Conservation (phyloP, 2,329 filamentous ascomycete genomes). For the Davidsoniella neocaledoniae region DNA sequence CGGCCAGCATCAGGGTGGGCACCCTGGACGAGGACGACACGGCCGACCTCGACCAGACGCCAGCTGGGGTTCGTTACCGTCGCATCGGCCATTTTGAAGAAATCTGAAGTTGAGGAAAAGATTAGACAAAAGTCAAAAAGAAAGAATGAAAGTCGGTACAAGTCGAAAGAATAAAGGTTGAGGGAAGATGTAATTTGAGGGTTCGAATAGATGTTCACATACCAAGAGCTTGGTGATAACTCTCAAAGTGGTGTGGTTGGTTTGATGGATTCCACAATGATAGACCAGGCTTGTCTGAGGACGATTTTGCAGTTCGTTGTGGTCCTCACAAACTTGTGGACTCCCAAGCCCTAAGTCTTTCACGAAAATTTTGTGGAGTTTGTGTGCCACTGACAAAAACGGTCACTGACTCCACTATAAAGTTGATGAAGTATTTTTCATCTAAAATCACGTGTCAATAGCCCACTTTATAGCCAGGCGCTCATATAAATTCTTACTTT, state of each 20-base stretch:
- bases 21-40: constrained; percentile 77
- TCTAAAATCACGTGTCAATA: too few relatives aligned
- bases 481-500: too few relatives aligned
- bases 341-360: constrained; percentile 11
- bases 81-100: constrained; percentile 59
- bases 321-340: constrained; percentile 11
- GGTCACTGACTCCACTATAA: too few relatives aligned
- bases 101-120: constrained; percentile 18
- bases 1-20: constrained; percentile 66
- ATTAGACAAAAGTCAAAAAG: constrained; percentile 15
- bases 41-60: constrained; percentile 97
- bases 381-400: background rate
- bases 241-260: constrained; percentile 13
- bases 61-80: constrained; percentile 68
- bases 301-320: constrained; percentile 13
- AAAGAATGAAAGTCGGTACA: constrained; percentile 13
- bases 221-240: constrained; percentile 14
- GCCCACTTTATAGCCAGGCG: too few relatives aligned
- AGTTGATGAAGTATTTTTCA: too few relatives aligned
- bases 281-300: constrained; percentile 12
- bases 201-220: constrained; percentile 12
- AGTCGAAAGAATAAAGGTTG: constrained; percentile 4
- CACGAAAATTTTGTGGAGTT: constrained; percentile 8
- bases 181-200: constrained; percentile 5
- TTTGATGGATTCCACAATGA: constrained; percentile 13